Base-by-base conservation (phyloP, 768 basidiomycete genomes). In the Trametes sanguinea region DNA sequence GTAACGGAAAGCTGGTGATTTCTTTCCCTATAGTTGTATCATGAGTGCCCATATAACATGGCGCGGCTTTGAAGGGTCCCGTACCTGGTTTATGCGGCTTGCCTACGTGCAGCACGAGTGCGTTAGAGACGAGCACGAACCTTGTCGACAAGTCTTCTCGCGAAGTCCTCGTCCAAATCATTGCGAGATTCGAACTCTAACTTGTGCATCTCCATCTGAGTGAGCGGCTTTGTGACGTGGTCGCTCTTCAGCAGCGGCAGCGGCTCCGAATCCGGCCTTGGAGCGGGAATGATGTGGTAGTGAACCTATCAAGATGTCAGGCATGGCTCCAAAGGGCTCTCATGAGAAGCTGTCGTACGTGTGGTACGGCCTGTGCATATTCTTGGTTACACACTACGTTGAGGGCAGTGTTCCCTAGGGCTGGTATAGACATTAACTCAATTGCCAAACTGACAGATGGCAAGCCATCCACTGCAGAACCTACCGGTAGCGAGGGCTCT, bases 361-460 rank as follows among this genome's bases (percentile, higher is more conserved):
- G 89, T n/a, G 84, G 85, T 6, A 91, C 87, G 4, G 86, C 87
- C 69, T 91, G 89, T 0, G 89, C 89, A 66, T 91, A 91, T 72
- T 90, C 89, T 69, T 91, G 89, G 69, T 90, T 90, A 67, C 88
- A 89, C 4, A 90, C 89, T 6, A 91, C 83, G 69, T 90, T 91
- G 50, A 91, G 76, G 6, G 78, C 87, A 14, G 86, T 87, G 65
- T 89, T 86, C 10, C 82, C 77, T 29, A 89, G 65, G 1, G 83
- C 88, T 89, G 57, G 16, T 14, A n/a, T 42, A 6, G 60, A 50
- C 32, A 64, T n/a, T 16, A 37, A 30, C 35, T 37, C 6, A 7
- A 17, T 1, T 17, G 30, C 48, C 22, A 4, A 9, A 32, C 22
- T 22, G 22, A 22, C 22, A 22, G 22, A 22, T 22, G 22, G 22